phyloP scores from a whole-genome alignment of 495 filamentous ascomycete species.

The Penicillium argentinense region DNA sequence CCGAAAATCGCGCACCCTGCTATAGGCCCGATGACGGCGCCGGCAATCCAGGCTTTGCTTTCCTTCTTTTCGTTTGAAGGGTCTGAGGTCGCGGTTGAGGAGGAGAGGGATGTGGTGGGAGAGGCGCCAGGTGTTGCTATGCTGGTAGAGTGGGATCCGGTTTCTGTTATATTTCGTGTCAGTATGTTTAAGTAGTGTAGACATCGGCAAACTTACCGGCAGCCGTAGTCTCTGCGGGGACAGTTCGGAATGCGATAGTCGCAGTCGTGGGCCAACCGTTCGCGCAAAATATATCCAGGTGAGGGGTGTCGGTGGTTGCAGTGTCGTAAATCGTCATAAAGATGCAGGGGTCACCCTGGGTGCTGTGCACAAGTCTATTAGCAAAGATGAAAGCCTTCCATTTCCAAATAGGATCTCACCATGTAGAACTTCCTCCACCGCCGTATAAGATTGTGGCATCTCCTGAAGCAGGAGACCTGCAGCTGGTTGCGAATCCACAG shows the following conservation, averaged over 20 bases:
- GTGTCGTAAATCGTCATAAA: too few relatives aligned
- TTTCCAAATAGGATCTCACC: too few relatives aligned
- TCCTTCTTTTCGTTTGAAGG: background rate
- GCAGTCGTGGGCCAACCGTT: too few relatives aligned
- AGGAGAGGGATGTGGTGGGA: background rate
- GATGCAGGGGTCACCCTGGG: too few relatives aligned
- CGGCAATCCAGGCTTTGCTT: slow-evolving; percentile 3
- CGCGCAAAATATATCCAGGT: too few relatives aligned
- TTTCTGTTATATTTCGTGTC: too few relatives aligned
- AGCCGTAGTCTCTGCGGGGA: too few relatives aligned
- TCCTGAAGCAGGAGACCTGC: background rate
- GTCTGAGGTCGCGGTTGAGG: background rate
- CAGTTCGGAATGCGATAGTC: too few relatives aligned
- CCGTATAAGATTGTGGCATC: background rate
- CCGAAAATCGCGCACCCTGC: background rate
- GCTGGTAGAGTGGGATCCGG: background rate
- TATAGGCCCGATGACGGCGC: background rate
- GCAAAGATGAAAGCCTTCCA: too few relatives aligned
- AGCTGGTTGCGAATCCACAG: background rate
- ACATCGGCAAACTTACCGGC: background rate
- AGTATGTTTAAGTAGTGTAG: background rate
- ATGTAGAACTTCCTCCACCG: background rate
- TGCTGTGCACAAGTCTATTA: too few relatives aligned
- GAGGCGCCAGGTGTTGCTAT: background rate
- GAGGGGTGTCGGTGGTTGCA: too few relatives aligned